These are phyloP conservation scores for Daldinia sp. DNA, from an alignment of 2,329 filamentous ascomycete species.

Conservation along the genomic window DNA sequence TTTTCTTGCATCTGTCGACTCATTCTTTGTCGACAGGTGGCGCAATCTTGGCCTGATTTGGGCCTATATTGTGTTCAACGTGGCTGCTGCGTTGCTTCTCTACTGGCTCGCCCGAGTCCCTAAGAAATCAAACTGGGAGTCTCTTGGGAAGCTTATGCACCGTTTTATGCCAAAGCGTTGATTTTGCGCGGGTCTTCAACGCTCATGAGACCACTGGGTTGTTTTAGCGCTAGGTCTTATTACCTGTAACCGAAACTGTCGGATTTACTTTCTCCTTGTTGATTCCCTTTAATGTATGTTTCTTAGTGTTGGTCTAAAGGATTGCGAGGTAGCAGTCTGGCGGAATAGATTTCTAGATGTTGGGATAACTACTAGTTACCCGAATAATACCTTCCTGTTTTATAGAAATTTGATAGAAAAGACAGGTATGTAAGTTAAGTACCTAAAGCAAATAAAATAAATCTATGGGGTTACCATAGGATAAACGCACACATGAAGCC, in stretches of 20 bases:
- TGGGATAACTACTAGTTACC: not conserved
- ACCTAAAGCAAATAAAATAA: not conserved
- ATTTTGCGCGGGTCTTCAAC: conserved; percentile 1
- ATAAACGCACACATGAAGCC: conserved; percentile 16
- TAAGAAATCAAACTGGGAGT: conserved; percentile 20
- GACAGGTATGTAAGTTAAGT: not conserved
- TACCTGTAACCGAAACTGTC: conserved; percentile 4
- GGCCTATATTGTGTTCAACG: conserved; percentile 70
- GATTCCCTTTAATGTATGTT: conserved; percentile 3
- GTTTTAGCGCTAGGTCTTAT: not conserved
- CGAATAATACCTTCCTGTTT: conserved; percentile 15
- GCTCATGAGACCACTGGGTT: not conserved
- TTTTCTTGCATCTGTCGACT: conserved; percentile 62
- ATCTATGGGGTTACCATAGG: not conserved
- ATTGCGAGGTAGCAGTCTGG: not conserved
- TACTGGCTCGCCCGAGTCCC: conserved; percentile 57
- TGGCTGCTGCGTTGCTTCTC: conserved; percentile 65
- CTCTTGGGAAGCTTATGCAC: conserved; percentile 5
- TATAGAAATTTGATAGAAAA: not conserved
- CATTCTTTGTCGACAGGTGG: conserved; percentile 71
- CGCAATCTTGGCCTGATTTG: conserved; percentile 75
- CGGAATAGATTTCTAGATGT: not conserved
- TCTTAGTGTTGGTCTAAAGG: not conserved
- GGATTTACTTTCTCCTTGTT: not conserved
- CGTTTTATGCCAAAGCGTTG: conserved; percentile 5